A percentile compares a stretch with the other conserved stretches of the same genome.
Conservation (phyloP, 192 early-diverging fungal species). For the Spizellomyces punctatus region DNA sequence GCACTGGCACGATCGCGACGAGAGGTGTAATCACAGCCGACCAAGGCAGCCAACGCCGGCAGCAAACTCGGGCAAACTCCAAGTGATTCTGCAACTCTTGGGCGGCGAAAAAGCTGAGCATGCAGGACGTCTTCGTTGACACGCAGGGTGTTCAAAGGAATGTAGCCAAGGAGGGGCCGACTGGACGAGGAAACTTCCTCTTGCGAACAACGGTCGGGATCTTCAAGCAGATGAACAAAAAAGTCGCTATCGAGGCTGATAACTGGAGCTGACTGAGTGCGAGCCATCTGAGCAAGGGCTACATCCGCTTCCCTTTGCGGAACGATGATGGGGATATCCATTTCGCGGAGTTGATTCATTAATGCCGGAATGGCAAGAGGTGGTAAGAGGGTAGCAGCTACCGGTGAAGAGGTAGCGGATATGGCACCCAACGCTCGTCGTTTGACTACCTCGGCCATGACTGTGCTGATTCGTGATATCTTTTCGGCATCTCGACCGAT, state of each 20-base stretch:
- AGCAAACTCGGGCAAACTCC: conserved; percentile 12
- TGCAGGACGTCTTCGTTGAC: neutral
- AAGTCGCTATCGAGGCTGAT: conserved; percentile 29
- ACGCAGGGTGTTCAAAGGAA: conserved; percentile 12
- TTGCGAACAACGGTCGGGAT: neutral
- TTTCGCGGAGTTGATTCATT: neutral
- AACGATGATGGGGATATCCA: neutral
- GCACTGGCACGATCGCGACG: neutral
- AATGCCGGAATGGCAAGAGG: conserved; percentile 26
- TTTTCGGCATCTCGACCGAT: conserved; percentile 13
- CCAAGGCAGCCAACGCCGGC: conserved; percentile 25
- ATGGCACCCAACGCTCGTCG: neutral
- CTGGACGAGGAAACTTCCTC: neutral
- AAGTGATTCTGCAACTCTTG: neutral
- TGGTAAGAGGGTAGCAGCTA: conserved; percentile 18
- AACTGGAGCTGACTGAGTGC: neutral
- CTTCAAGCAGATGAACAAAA: conserved; percentile 20
- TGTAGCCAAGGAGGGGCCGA: conserved; percentile 7
- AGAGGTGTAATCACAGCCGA: conserved; percentile 29
- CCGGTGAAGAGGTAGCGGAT: neutral
- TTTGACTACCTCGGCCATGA: conserved; percentile 10
- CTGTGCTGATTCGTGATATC: conserved; percentile 9
- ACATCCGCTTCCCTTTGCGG: conserved; percentile 26
- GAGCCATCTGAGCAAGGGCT: conserved; percentile 7
- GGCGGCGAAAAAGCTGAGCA: conserved; percentile 2